phyloP scores from a whole-genome alignment of 495 filamentous ascomycete genomes.

The Wilcoxina mikolae region DNA sequence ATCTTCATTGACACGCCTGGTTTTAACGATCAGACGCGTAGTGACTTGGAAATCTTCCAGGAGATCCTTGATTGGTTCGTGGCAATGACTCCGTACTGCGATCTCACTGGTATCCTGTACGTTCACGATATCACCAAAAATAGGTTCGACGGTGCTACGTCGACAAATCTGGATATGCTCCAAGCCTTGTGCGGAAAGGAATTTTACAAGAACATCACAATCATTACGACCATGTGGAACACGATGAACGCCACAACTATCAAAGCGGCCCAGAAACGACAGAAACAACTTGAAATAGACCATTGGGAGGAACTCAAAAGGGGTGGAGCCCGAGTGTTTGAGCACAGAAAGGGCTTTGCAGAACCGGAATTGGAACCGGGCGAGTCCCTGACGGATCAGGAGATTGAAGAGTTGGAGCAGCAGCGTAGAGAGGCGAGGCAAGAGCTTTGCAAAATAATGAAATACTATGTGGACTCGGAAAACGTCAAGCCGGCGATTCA shows the following conservation, averaged over 20 bases:
- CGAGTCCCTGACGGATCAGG: neutral
- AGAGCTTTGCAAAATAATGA: neutral
- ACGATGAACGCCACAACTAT: neutral
- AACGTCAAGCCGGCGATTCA: too few species aligned
- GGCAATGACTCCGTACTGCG: constrained; percentile 13
- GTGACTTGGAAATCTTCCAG: constrained; percentile 32
- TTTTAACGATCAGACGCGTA: constrained; percentile 36
- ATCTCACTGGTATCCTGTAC: constrained; percentile 28
- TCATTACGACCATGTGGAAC: constrained; percentile 22
- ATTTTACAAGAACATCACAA: constrained; percentile 15
- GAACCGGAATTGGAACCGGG: too few species aligned
- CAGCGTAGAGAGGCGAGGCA: neutral
- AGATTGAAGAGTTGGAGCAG: neutral
- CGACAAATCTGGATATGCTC: constrained; percentile 26
- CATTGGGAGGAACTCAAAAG: neutral
- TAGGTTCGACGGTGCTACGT: constrained; percentile 19
- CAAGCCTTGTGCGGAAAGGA: constrained; percentile 15
- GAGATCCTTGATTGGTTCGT: constrained; percentile 31
- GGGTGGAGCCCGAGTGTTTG: neutral
- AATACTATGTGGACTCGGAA: too few species aligned
- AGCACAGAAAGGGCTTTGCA: neutral
- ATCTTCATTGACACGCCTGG: constrained; percentile 39
- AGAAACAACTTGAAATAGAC: neutral
- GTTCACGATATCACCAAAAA: constrained; percentile 22
- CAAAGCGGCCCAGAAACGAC: neutral